phyloP scores from a whole-genome alignment of 345 rosid species.

The Salix purpurea region DNA sequence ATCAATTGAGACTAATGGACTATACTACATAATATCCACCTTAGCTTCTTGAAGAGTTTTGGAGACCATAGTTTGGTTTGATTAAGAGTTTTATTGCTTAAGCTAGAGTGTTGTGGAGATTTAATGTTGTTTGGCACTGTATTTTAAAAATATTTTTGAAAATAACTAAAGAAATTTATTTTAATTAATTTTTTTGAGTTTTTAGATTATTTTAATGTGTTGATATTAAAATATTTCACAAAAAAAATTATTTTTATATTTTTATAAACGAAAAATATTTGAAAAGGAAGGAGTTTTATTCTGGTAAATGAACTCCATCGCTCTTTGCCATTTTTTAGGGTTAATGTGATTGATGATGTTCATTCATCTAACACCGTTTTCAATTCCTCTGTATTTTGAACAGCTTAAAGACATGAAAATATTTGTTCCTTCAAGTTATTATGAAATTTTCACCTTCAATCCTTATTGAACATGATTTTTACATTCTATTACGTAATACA shows the following conservation, averaged over 20 bases:
- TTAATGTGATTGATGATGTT: neutral
- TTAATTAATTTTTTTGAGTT: no score
- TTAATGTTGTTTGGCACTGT: no score
- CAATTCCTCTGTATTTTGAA: no score
- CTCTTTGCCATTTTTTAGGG: no score
- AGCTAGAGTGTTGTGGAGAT: neutral
- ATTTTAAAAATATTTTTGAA: no score
- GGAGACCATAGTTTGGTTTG: neutral
- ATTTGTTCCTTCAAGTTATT: no score
- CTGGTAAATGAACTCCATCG: neutral
- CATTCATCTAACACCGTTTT: neutral
- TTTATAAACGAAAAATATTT: neutral
- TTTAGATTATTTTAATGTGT: no score
- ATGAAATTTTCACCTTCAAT: no score
- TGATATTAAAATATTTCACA: neutral
- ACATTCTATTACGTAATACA: no score
- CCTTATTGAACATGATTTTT: no score
- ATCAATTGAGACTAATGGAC: no score
- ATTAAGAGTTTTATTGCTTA: neutral
- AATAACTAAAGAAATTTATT: rapidly evolving
- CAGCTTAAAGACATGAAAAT: no score
- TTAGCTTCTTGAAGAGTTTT: constrained; percentile 7
- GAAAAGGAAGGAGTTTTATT: neutral
- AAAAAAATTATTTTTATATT: neutral
- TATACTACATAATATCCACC: neutral